Evolutionary conservation across 139 green algal genomes (phyloP).

Genomic region (Closterium sp.): DNA sequence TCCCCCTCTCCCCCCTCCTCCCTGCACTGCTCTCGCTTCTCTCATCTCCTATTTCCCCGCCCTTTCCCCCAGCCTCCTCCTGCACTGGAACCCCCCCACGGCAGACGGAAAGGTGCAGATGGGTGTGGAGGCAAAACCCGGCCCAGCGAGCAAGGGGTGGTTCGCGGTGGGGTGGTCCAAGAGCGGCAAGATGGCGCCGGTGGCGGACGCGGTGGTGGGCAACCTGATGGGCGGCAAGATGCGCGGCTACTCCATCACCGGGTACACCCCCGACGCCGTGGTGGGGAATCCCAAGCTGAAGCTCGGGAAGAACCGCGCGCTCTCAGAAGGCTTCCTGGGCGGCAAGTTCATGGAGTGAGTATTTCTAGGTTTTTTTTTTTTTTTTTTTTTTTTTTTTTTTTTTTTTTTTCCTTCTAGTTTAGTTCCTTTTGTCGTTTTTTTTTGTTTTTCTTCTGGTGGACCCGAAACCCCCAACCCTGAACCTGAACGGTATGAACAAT

Average conservation of each 20-base stretch:
- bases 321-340: not conserved
- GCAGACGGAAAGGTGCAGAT: not conserved
- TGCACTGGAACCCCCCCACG: not conserved
- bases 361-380: too few species aligned
- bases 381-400: too few species aligned
- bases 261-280: not conserved
- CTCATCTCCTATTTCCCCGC: too few species aligned
- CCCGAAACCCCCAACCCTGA: too few species aligned
- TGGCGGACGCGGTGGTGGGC: not conserved
- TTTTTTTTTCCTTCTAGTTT: too few species aligned
- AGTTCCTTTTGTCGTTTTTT: too few species aligned
- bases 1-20: too few species aligned
- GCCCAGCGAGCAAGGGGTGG: not conserved
- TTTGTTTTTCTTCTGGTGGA: too few species aligned
- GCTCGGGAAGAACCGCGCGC: not conserved
- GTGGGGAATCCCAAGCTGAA: not conserved
- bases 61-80: not conserved
- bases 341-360: not conserved
- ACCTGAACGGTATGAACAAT: too few species aligned
- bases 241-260: not conserved
- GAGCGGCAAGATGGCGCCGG: not conserved
- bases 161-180: not conserved
- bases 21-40: too few species aligned
- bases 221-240: not conserved
- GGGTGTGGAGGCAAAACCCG: not conserved